A percentile compares a stretch with the other conserved stretches of the same genome.
Conservation (phyloP, 2,329 filamentous ascomycete species). For the Pseudogymnoascus sp. region DNA sequence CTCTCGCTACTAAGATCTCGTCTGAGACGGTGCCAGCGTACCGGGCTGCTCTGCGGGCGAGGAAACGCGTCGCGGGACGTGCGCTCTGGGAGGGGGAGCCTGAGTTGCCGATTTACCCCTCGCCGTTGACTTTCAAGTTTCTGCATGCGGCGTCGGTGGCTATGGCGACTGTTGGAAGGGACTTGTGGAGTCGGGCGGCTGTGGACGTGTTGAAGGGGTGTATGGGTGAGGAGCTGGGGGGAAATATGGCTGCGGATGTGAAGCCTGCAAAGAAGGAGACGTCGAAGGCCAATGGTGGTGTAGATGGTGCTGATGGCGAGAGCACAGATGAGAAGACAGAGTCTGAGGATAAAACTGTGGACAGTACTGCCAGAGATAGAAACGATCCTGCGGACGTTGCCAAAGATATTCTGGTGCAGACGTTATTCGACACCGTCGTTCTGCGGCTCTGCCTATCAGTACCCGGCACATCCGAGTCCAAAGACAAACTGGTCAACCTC, state of each 20-base stretch:
- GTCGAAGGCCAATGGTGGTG: slow-evolving; percentile 13
- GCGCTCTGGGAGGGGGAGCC: slow-evolving; percentile 75
- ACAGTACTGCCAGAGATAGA: not conserved
- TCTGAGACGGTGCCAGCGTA: slow-evolving; percentile 42
- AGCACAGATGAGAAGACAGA: not conserved
- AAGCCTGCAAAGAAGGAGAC: slow-evolving; percentile 16
- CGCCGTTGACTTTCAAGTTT: slow-evolving; percentile 63
- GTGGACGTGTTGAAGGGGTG: slow-evolving; percentile 53
- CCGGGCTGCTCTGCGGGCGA: slow-evolving; percentile 32
- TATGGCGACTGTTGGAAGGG: slow-evolving; percentile 64
- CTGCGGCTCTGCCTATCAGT: slow-evolving; percentile 38
- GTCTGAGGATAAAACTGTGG: not conserved
- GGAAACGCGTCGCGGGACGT: slow-evolving; percentile 48
- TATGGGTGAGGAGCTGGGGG: slow-evolving; percentile 42
- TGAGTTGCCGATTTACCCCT: slow-evolving; percentile 68
- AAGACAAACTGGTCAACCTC: slow-evolving; percentile 38
- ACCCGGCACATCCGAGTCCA: slow-evolving; percentile 19
- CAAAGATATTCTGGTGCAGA: slow-evolving; percentile 46
- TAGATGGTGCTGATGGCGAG: slow-evolving; percentile 6
- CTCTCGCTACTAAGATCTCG: slow-evolving; percentile 47
- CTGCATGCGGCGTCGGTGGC: slow-evolving; percentile 53
- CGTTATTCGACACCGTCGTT: slow-evolving; percentile 51
- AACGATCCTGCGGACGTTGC: not conserved
- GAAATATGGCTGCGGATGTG: slow-evolving; percentile 29
- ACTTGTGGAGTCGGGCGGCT: slow-evolving; percentile 71